Base-by-base conservation (phyloP, 2,329 filamentous ascomycete species). In the Sclerotinia subarctica region DNA sequence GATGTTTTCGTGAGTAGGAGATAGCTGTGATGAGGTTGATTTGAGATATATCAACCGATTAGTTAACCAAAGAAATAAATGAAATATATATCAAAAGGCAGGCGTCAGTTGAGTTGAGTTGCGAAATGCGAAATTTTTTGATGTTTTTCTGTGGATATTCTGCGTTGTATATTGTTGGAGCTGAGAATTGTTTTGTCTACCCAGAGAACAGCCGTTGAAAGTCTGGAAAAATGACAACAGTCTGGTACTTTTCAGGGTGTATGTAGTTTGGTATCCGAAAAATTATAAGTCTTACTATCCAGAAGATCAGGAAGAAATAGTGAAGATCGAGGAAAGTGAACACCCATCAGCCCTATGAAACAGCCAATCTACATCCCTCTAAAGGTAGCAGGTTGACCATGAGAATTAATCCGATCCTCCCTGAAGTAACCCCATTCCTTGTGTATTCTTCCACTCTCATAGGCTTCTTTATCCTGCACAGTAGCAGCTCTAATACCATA, bases 401-500 rank as follows among this genome's bases (percentile, higher is more conserved):
- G 59, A 5, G 46, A 46, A 63, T 63, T 63, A 4, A 63, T 63
- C 0, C 46, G 59, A 51, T 63, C 59, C 15, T 26, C n/a, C 0
- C 46, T 46, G 17, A 63, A 51, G n/a, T 8, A 51, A 51, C 51
- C 59, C 59, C 59, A 63, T 7, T 63, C 59, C 1, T 32, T 38
- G 21, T 63, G 32, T 6, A 51, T 38, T 21, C 32, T 51, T 21
- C 46, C 46, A 26, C 59, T 26, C n/a, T 63, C 59, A 51, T 38
- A 38, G 0, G 15, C 32, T n/a, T 51, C 15, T 6, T 63, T 63
- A 19, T 51, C 46, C 10, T 52, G 29, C 1, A 63, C 59, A 10
- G 59, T 63, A 2, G 59, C 46, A 24, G 59, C 59, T 4, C 46
- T 46, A 51, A 63, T 38, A 13, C 46, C 59, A 51, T 63, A 63